Evolutionary conservation across 208 protist species (phyloP), one percentile per base, ranked within the genome.

Genomic region (Trypanosoma boissoni): DNA sequence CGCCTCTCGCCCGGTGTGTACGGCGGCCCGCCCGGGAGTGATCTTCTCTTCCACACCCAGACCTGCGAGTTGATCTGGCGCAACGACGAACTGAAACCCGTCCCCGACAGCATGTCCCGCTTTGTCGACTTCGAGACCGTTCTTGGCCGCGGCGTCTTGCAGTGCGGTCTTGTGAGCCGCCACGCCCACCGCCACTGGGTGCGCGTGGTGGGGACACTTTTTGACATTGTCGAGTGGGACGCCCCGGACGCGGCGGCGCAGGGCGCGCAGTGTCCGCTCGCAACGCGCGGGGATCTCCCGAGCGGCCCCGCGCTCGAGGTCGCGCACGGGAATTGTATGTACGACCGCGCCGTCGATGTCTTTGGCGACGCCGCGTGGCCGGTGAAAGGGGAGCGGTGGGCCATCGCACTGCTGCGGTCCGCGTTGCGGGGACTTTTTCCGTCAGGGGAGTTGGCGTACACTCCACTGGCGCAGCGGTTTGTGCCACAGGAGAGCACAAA

Each of bases 21-120:
- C 64, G 46, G 53, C 21, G 72, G 82, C 0, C 68, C 72, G 3
- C 2, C 50, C 2, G 20, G 53, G 3, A 81, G 69, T 41, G 86
- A 80, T 10, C 70, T 93, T 18, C 44, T 80, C 34, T 87, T 93
- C 52, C 75, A 93, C 54, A 56, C 77, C 6, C 83, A 91, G 52
- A 84, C 74, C 12, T 78, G 77, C 45, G 86, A 93, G 62, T 61
- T 93, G 5, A 86, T 91, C 57, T 93, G 86, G 86, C 80, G 78
- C 49, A 82, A 89, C 54, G 71, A 93, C 28, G 83, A 85, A 58
- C 75, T 93, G 31, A 77, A 78, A 42, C 86, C 83, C 0, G 83
- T 93, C 3, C 86, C 86, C 16, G 86, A 93, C 45, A 88, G 68
- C 65, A 93, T 93, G 86, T 88, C 83, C 23, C 83, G 89, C 61